These are phyloP conservation scores for Arctium lappa DNA, from an alignment of 129 eudicot genomes.

Conservation along the genomic window DNA sequence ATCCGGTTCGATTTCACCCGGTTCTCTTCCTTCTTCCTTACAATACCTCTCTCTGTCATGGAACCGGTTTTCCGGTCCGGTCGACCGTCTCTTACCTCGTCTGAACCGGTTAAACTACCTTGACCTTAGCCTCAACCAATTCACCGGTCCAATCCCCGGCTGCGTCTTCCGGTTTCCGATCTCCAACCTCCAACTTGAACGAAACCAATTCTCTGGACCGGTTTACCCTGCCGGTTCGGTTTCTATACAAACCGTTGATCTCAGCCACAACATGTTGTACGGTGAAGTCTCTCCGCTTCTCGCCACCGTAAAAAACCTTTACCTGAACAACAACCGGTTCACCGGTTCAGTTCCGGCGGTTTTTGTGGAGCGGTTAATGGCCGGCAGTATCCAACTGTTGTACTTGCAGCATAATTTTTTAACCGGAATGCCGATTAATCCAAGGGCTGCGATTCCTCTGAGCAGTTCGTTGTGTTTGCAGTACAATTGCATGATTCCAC, in stretches of 20 bases:
- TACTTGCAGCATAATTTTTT: slow-evolving; percentile 88
- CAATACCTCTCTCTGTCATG: slow-evolving; percentile 69
- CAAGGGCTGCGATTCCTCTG: slow-evolving; percentile 76
- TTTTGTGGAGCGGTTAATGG: slow-evolving; percentile 73
- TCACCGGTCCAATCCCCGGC: slow-evolving; percentile 70
- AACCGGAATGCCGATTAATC: slow-evolving; percentile 72
- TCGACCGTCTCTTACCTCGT: slow-evolving; percentile 39
- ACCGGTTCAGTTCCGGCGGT: slow-evolving; percentile 70
- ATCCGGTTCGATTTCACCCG: slow-evolving; percentile 56
- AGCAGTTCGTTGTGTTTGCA: slow-evolving; percentile 87
- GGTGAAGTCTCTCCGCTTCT: slow-evolving; percentile 79
- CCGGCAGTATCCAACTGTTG: slow-evolving; percentile 42
- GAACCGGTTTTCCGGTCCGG: slow-evolving; percentile 79
- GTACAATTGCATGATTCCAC: slow-evolving; percentile 94
- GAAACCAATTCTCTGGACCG: slow-evolving; percentile 68
- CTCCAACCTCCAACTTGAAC: slow-evolving; percentile 65
- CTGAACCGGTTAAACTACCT: slow-evolving; percentile 61
- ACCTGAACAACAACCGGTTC: slow-evolving; percentile 89
- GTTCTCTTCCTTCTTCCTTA: slow-evolving; percentile 50
- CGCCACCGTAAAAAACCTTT: slow-evolving; percentile 65
- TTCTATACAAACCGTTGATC: slow-evolving; percentile 63
- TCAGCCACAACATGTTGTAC: slow-evolving; percentile 68
- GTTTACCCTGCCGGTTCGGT: slow-evolving; percentile 65
- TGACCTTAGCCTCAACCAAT: slow-evolving; percentile 74
- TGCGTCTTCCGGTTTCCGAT: slow-evolving; percentile 58